These are phyloP conservation scores for Metschnikowia continentalis DNA, from an alignment of 805 yeast genomes.

Conservation along the genomic window DNA sequence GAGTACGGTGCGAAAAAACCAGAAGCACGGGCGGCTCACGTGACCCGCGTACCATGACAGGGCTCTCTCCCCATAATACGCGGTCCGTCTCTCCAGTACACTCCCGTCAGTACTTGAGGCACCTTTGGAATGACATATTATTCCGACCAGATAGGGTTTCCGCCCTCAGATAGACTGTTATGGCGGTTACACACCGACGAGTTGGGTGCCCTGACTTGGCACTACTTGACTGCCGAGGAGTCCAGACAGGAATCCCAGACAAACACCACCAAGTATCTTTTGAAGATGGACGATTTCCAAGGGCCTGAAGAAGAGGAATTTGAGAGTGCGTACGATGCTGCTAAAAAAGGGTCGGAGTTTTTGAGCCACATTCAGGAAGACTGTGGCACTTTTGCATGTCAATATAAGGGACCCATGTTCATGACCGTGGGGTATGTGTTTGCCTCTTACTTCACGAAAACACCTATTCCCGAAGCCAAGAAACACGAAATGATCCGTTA, in stretches of 20 bases:
- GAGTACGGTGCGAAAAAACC: constrained; percentile 4
- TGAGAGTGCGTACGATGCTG: constrained; percentile 53
- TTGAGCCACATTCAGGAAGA: constrained; percentile 60
- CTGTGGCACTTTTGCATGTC: constrained; percentile 86
- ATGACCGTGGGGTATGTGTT: constrained; percentile 87
- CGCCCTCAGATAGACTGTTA: constrained; percentile 59
- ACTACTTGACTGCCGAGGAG: constrained; percentile 46
- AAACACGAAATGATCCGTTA: constrained; percentile 74
- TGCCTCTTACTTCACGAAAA: constrained; percentile 63
- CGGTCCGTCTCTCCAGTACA: not conserved
- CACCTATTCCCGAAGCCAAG: constrained; percentile 63
- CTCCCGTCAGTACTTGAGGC: not conserved
- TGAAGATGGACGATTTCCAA: constrained; percentile 38
- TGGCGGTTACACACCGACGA: constrained; percentile 76
- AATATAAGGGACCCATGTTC: constrained; percentile 97
- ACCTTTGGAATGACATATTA: constrained; percentile 28
- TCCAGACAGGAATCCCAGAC: constrained; percentile 46
- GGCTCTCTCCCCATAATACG: not conserved
- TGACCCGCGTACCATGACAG: not conserved
- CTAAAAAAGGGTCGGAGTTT: constrained; percentile 70
- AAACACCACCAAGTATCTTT: constrained; percentile 51
- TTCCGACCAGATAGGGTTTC: constrained; percentile 68
- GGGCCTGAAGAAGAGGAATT: constrained; percentile 33
- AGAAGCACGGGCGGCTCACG: not conserved
- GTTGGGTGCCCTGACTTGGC: constrained; percentile 82